phyloP scores from a whole-genome alignment of 192 early-diverging fungal species.

The Gonapodya prolifera region DNA sequence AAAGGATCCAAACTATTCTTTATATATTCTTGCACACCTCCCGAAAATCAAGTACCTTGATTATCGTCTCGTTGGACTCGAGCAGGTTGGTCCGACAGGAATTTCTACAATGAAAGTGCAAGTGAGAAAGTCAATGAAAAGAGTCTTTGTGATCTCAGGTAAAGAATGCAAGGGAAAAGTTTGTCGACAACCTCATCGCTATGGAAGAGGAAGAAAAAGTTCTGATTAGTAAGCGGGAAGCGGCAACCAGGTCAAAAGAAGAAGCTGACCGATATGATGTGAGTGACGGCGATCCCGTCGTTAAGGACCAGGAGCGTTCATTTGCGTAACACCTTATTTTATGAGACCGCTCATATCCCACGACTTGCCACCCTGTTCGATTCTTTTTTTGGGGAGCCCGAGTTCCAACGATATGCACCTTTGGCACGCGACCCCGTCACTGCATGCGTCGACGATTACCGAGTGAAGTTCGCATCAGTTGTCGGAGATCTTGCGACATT shows the following conservation, averaged over 20 bases:
- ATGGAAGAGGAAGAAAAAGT: slow-evolving; percentile 51
- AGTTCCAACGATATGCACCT: slow-evolving; percentile 28
- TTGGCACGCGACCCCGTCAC: slow-evolving; percentile 24
- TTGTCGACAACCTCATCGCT: slow-evolving; percentile 49
- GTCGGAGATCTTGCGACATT: slow-evolving; percentile 36
- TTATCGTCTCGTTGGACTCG: slow-evolving; percentile 42
- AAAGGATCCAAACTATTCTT: slow-evolving; percentile 42
- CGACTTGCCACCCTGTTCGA: slow-evolving; percentile 38
- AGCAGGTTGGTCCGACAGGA: slow-evolving; percentile 19
- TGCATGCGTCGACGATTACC: slow-evolving; percentile 38
- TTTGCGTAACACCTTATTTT: neutral
- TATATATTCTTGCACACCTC: slow-evolving; percentile 42
- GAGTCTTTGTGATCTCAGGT: slow-evolving; percentile 19
- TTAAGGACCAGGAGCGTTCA: neutral
- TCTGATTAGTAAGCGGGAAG: slow-evolving; percentile 24
- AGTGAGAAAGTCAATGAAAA: no score
- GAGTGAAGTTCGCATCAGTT: slow-evolving; percentile 41
- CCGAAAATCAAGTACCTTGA: slow-evolving; percentile 43
- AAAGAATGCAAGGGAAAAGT: slow-evolving; percentile 34
- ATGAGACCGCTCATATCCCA: slow-evolving; percentile 35
- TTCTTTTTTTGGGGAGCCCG: slow-evolving; percentile 34
- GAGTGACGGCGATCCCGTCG: neutral
- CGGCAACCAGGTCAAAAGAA: slow-evolving; percentile 17
- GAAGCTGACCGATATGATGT: slow-evolving; percentile 29
- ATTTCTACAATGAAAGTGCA: neutral